A percentile compares a stretch with the other conserved stretches of the same genome.
These are phyloP conservation scores for Scutellaria galericulata DNA, from an alignment of 257 asterid genomes.

Conservation along the genomic window DNA sequence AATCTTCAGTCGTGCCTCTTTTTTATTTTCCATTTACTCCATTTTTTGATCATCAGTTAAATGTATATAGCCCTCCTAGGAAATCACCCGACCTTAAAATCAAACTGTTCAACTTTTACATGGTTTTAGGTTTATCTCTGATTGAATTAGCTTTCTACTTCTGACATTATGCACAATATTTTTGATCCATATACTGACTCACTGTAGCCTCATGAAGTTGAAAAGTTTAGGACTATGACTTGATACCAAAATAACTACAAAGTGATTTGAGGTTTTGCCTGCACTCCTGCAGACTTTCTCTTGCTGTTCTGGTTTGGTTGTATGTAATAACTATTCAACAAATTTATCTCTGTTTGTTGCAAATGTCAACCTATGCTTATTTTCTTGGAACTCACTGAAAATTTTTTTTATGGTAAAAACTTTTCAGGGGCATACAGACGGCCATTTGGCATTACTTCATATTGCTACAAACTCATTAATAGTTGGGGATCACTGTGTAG, in stretches of 20 bases:
- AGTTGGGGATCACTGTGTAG: constrained; percentile 97
- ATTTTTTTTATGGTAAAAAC: constrained; percentile 20
- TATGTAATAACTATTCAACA: not conserved
- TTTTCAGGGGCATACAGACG: constrained; percentile 95
- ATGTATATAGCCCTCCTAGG: not conserved
- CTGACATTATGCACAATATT: not conserved
- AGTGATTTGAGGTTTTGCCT: constrained; percentile 1
- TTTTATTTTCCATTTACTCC: no score
- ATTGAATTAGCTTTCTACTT: not conserved
- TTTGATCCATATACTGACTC: not conserved
- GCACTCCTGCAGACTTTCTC: constrained; percentile 2
- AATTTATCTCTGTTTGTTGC: not conserved
- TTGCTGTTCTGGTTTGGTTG: constrained; percentile 9
- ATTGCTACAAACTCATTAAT: constrained; percentile 79
- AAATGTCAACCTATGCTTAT: constrained; percentile 19
- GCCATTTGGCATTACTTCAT: constrained; percentile 90
- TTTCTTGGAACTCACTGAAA: constrained; percentile 26
- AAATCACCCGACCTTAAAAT: not conserved
- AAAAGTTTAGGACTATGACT: not conserved
- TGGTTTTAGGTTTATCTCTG: not conserved
- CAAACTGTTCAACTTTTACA: not conserved
- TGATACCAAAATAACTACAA: constrained; percentile 1
- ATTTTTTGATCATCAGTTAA: not conserved
- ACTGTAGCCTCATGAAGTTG: not conserved
- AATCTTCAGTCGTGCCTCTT: no score